Evolutionary conservation across 2,329 filamentous ascomycete species (phyloP).

Genomic region (Knufia fluminis): DNA sequence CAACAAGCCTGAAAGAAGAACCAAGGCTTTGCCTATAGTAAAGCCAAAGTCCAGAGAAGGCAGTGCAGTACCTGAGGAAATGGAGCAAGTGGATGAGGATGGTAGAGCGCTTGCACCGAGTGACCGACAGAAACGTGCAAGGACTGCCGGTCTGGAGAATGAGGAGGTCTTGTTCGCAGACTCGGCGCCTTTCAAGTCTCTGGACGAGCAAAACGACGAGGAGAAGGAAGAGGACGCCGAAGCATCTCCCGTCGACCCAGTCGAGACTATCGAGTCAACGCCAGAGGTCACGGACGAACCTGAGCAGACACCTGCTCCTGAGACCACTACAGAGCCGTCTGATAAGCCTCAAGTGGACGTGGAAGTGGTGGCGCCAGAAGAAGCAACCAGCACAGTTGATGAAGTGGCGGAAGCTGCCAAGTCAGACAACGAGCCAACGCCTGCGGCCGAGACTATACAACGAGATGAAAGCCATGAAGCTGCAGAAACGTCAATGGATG

Average conservation of each 20-base stretch:
- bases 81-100: conserved; percentile 47
- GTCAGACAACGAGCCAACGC: not conserved
- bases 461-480: not conserved
- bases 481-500: not conserved
- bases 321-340: not conserved
- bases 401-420: not conserved
- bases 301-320: not conserved
- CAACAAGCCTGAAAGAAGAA: conserved; percentile 51
- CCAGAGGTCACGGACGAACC: conserved; percentile 13
- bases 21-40: conserved; percentile 78
- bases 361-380: conserved; percentile 24
- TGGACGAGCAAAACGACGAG: not conserved
- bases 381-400: not conserved
- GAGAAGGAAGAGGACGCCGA: conserved; percentile 13
- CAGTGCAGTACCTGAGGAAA: conserved; percentile 42
- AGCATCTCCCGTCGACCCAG: conserved; percentile 5
- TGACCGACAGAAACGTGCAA: conserved; percentile 65
- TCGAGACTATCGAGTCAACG: not conserved
- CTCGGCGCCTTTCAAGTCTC: conserved; percentile 27
- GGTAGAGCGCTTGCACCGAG: conserved; percentile 55
- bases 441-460: not conserved
- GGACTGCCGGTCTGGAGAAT: conserved; percentile 51
- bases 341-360: conserved; percentile 12
- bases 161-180: conserved; percentile 66
- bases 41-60: conserved; percentile 11